Base-by-base conservation (phyloP, 2,329 filamentous ascomycete species). In the Epichloe baconii region DNA sequence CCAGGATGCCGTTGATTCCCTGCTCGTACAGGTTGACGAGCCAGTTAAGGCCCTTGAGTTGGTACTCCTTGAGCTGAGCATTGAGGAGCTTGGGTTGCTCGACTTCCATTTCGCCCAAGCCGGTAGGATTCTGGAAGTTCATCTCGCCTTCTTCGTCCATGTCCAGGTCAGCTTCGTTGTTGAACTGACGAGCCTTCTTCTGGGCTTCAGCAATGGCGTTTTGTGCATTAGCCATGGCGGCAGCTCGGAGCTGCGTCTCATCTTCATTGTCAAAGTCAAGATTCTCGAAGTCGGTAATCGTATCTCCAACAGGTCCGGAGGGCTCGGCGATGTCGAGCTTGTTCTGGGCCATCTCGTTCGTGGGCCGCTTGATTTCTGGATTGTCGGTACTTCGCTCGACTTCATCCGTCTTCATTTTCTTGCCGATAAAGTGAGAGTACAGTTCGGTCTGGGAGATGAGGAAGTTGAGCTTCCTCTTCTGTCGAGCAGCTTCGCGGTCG, bases 381-480 rank as follows among this genome's bases (percentile, higher is more conserved):
- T 90, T 88, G 61, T 93, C 88, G 21, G 88, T 93, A 47, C 87
- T 91, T 53, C 85, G 78, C 70, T 98, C 90, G 46, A 95, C 88
- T 64, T 97, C 90, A 59, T 93, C 86, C 1, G 91, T 97, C 72
- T 95, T 95, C 70, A 97, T 95, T 75, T 98, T 98, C 73, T 95
- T 95, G 66, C 93, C 91, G 61, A 98, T 96, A 69, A 98, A 98
- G 75, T 98, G 93, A 42, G 91, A 97, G 74, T 98, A 98, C 48
- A 98, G 78, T 66, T 98, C 93, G 1, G 93, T 98, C 71, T 98
- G 93, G 1, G 91, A 96, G 67, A 98, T 98, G 56, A 98, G 78
- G 77, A 98, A 98, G 71, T 98, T 97, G 66, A 98, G 86, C 74
- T 98, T 98, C 62, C 93, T 83, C 79, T 95, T 95, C 72, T 98